Conservation (phyloP, 331 rosid species). For the Saraca asoca region DNA sequence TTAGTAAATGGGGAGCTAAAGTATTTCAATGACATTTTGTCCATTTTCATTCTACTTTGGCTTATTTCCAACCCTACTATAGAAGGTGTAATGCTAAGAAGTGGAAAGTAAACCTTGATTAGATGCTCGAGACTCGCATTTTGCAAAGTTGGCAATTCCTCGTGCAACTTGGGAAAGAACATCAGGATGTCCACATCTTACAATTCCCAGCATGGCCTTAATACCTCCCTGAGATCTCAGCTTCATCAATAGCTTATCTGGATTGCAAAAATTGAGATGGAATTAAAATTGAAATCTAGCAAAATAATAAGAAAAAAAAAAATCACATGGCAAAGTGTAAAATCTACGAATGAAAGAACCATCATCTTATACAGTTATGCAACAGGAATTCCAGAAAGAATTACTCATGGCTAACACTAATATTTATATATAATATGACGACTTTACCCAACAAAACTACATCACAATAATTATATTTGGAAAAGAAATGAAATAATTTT, state of each 20-base stretch:
- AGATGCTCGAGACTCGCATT: conserved; percentile 92
- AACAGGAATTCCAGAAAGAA: not conserved
- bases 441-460: no score
- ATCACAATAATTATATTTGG: no score
- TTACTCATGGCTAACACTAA: not conserved
- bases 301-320: not conserved
- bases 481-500: no score
- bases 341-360: not conserved
- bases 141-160: conserved; percentile 96
- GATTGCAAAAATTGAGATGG: conserved; percentile 29
- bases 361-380: not conserved
- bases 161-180: conserved; percentile 98
- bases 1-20: not conserved
- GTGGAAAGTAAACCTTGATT: conserved; percentile 61
- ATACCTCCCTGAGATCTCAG: conserved; percentile 92
- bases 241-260: conserved; percentile 79
- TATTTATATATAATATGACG: not conserved
- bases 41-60: conserved; percentile 23
- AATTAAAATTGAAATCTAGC: not conserved
- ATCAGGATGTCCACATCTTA: conserved; percentile 92
- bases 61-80: not conserved
- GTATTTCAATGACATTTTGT: conserved; percentile 16
- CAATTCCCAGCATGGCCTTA: conserved; percentile 91
- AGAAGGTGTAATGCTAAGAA: not conserved
- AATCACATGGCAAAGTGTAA: no score